A percentile compares a stretch with the other conserved stretches of the same genome.
Evolutionary conservation across 2,329 filamentous ascomycete genomes (phyloP).

Genomic region (Beauveria bassiana): DNA sequence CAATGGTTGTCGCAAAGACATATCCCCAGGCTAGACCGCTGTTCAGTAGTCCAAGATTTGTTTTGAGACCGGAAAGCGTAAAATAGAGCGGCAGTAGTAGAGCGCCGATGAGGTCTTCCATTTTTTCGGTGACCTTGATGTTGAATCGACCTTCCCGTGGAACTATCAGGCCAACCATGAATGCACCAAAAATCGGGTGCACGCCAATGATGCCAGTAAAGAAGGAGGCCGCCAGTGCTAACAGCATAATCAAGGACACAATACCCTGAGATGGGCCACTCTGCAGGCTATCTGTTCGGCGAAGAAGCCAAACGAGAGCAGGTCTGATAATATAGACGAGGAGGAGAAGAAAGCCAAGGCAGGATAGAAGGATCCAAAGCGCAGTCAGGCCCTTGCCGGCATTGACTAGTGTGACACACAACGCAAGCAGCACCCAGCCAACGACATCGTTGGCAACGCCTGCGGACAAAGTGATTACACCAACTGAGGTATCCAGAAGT

Average conservation of each 20-base stretch:
- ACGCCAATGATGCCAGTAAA: conserved; percentile 87
- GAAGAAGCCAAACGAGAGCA: conserved; percentile 64
- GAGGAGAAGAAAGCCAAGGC: conserved; percentile 67
- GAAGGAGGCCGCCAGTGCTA: conserved; percentile 73
- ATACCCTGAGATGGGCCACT: conserved; percentile 84
- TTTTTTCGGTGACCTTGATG: conserved; percentile 86
- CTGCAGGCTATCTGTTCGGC: conserved; percentile 67
- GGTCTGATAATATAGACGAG: conserved; percentile 67
- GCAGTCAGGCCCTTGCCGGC: conserved; percentile 75
- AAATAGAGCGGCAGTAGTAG: conserved; percentile 90
- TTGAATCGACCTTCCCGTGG: conserved; percentile 86
- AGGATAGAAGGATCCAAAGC: conserved; percentile 73
- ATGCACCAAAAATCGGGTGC: conserved; percentile 90
- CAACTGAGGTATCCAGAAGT: conserved; percentile 72
- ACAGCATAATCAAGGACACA: conserved; percentile 71
- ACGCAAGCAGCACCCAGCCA: conserved; percentile 81
- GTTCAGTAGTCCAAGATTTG: conserved; percentile 76
- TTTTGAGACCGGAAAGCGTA: conserved; percentile 81
- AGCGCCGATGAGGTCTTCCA: conserved; percentile 81
- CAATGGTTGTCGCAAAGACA: conserved; percentile 70
- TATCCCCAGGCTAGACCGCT: conserved; percentile 83
- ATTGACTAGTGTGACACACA: conserved; percentile 90
- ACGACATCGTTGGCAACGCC: conserved; percentile 82
- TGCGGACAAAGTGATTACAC: conserved; percentile 80
- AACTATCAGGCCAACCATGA: conserved; percentile 81